Evolutionary conservation across 2,329 filamentous ascomycete genomes (phyloP).

Genomic region (Blastomyces silverae): DNA sequence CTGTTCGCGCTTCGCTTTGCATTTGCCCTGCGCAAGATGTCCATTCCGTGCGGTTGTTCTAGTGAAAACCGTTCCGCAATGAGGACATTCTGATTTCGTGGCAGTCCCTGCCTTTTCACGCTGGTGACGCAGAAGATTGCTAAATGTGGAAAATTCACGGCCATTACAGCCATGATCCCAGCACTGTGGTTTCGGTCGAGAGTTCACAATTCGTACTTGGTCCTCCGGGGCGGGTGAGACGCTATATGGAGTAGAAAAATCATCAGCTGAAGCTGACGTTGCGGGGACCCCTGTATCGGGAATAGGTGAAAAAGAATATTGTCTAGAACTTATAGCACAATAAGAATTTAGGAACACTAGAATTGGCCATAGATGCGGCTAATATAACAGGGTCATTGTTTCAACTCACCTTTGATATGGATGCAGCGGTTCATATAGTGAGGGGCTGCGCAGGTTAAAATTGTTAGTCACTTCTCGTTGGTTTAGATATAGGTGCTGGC

Average conservation of each 20-base stretch:
- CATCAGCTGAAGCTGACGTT: constrained; percentile 8
- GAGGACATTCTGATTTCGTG: constrained; percentile 78
- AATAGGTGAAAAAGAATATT: constrained; percentile 9
- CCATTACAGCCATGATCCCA: constrained; percentile 98
- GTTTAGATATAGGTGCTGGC: background rate
- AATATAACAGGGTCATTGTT: background rate
- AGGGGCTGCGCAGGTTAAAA: background rate
- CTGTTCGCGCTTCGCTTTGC: constrained; percentile 52
- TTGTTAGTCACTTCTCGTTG: background rate
- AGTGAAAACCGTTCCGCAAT: constrained; percentile 90
- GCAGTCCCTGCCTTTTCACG: constrained; percentile 90
- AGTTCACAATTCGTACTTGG: constrained; percentile 63
- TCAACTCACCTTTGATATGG: constrained; percentile 11
- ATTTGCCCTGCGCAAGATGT: constrained; percentile 81
- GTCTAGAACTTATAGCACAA: constrained; percentile 3
- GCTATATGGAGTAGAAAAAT: constrained; percentile 12
- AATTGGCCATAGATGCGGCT: background rate
- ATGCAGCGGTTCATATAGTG: constrained; percentile 4
- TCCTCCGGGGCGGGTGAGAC: constrained; percentile 35
- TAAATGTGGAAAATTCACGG: constrained; percentile 91
- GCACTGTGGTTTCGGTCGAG: constrained; percentile 85
- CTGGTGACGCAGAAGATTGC: constrained; percentile 86
- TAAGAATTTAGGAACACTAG: background rate
- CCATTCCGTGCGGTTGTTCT: constrained; percentile 82
- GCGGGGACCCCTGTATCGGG: constrained; percentile 6